phyloP scores from a whole-genome alignment of 2,329 filamentous ascomycete species.

The Camptophora hylomeconis region DNA sequence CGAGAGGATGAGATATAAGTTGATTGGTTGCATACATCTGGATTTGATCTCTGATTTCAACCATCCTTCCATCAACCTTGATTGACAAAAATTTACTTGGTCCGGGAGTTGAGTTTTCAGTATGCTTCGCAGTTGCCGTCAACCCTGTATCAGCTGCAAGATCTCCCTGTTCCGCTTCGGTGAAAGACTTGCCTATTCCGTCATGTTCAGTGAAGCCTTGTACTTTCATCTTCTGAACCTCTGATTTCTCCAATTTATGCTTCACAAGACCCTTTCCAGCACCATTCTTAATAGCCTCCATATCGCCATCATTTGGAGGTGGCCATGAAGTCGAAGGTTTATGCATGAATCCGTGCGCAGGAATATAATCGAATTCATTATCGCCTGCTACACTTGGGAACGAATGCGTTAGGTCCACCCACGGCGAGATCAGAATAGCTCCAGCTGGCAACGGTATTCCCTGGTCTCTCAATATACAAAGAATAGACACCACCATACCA shows the following conservation, averaged over 20 bases:
- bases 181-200: conserved; percentile 7
- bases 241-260: conserved; percentile 33
- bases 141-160: background rate
- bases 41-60: conserved; percentile 80
- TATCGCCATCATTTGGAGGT: conserved; percentile 69
- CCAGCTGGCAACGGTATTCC: conserved; percentile 76
- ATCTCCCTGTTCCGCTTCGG: background rate
- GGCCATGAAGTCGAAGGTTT: conserved; percentile 87
- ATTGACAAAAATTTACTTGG: conserved; percentile 41
- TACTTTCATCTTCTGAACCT: conserved; percentile 23
- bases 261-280: conserved; percentile 26
- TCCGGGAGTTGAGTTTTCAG: conserved; percentile 16
- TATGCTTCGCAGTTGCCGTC: background rate
- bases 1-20: conserved; percentile 71
- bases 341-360: conserved; percentile 75
- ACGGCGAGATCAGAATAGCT: conserved; percentile 81
- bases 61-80: conserved; percentile 53
- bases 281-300: conserved; percentile 34
- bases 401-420: conserved; percentile 91
- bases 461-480: conserved; percentile 71
- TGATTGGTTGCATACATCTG: conserved; percentile 80
- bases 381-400: conserved; percentile 77
- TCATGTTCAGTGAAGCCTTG: background rate
- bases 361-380: conserved; percentile 73
- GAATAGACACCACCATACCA: conserved; percentile 70